phyloP scores from a whole-genome alignment of 2,329 filamentous ascomycete species.

The Oidium heveae region DNA sequence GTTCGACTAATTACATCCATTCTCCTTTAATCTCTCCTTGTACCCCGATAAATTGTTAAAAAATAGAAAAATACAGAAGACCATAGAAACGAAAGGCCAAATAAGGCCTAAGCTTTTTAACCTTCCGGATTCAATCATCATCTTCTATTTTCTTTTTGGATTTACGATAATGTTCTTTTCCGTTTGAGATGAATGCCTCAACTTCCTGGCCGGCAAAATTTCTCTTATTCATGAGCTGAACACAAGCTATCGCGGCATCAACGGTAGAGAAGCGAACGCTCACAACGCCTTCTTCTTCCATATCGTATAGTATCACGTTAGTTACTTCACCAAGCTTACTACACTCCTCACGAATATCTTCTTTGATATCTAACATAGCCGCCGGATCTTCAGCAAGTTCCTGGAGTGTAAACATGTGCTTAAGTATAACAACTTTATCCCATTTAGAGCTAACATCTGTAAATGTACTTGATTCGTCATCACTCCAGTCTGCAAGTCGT shows the following conservation, averaged over 20 bases:
- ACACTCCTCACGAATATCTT: conserved; percentile 81
- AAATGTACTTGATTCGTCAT: conserved; percentile 45
- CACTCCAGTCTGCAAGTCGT: conserved; percentile 84
- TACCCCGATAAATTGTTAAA: too few species aligned
- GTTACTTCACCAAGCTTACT: conserved; percentile 67
- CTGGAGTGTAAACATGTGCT: conserved; percentile 74
- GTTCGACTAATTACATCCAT: too few species aligned
- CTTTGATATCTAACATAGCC: conserved; percentile 71
- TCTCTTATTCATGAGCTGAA: conserved; percentile 55
- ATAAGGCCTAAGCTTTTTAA: not conserved
- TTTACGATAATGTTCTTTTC: conserved; percentile 49
- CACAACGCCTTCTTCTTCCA: conserved; percentile 61
- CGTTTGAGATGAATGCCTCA: conserved; percentile 43
- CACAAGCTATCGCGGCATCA: conserved; percentile 46
- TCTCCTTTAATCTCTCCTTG: too few species aligned
- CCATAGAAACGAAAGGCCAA: not conserved
- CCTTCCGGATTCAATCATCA: not conserved
- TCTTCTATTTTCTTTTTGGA: conserved; percentile 14
- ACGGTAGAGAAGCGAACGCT: conserved; percentile 57
- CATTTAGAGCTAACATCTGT: conserved; percentile 32
- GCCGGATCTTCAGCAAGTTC: conserved; percentile 69
- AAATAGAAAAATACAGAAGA: too few species aligned
- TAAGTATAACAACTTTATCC: conserved; percentile 67
- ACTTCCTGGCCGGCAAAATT: conserved; percentile 50
- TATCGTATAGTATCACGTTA: conserved; percentile 75